These are phyloP conservation scores for Solanum hybrid DNA, from an alignment of 305 asterid species.

Conservation along the genomic window DNA sequence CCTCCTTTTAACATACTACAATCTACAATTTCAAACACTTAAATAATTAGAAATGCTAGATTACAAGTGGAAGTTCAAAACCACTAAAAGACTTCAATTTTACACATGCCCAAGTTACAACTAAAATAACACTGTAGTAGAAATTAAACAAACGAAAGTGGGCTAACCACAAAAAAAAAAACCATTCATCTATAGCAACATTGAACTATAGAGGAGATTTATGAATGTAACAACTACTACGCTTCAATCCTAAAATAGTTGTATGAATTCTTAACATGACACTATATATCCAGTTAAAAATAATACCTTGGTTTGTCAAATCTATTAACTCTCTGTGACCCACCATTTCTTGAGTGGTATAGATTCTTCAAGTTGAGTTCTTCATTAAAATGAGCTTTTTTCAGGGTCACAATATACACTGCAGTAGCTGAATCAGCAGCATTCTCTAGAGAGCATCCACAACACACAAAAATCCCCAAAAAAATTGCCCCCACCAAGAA, in stretches of 20 bases:
- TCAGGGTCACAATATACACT: conserved; percentile 80
- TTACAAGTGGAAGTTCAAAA: neutral
- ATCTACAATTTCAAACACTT: neutral
- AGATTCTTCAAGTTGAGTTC: conserved; percentile 32
- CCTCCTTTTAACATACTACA: neutral
- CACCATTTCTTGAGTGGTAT: conserved; percentile 5
- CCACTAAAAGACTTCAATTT: neutral
- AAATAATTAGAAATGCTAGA: neutral
- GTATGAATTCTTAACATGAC: neutral
- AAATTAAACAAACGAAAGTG: neutral
- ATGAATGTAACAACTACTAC: neutral
- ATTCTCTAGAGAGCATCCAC: conserved; percentile 26
- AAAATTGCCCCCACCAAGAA: conserved; percentile 20
- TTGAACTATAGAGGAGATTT: neutral
- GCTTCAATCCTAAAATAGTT: neutral
- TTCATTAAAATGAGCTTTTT: conserved; percentile 44
- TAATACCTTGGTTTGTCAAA: conserved; percentile 48
- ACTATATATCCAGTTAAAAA: neutral
- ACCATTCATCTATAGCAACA: neutral
- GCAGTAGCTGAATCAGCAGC: conserved; percentile 24
- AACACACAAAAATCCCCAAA: conserved; percentile 33
- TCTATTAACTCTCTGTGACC: conserved; percentile 14
- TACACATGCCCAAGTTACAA: neutral
- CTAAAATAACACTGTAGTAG: neutral
- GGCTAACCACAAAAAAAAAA: neutral